phyloP scores from a whole-genome alignment of 306 rosid species.

The Corylus americana region DNA sequence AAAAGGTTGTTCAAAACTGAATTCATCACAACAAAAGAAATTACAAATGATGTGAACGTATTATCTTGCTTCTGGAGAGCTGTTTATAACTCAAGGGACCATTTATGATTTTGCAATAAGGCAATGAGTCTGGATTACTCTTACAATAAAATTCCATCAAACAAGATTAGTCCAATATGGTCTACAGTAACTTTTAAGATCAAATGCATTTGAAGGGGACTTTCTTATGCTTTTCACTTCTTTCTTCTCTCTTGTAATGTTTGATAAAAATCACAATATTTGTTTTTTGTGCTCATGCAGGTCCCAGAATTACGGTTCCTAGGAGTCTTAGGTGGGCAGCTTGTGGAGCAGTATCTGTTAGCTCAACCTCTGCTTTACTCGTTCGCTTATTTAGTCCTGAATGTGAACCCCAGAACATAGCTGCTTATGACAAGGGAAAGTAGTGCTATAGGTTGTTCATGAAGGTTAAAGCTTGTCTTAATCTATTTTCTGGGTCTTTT shows the following conservation, averaged over 20 bases:
- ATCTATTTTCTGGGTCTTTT: too few relatives aligned
- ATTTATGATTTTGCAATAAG: neutral
- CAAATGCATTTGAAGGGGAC: neutral
- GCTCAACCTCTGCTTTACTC: slow-evolving; percentile 83
- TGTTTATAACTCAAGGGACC: neutral
- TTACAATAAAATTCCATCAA: neutral
- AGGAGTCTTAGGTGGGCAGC: slow-evolving; percentile 91
- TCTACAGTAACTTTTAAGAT: neutral
- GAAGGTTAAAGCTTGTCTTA: neutral
- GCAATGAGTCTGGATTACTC: neutral
- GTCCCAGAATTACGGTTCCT: slow-evolving; percentile 80
- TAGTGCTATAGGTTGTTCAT: slow-evolving; percentile 8
- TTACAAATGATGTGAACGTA: neutral
- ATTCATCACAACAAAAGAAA: neutral
- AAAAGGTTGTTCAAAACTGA: neutral
- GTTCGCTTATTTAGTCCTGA: slow-evolving; percentile 88
- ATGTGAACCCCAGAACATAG: slow-evolving; percentile 96
- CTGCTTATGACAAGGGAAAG: slow-evolving; percentile 77
- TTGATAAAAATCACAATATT: neutral
- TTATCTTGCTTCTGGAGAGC: neutral
- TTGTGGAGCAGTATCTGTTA: slow-evolving; percentile 71
- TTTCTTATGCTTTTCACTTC: neutral
- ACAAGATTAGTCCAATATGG: neutral
- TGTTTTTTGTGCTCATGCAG: slow-evolving; percentile 43
- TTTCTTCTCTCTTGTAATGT: neutral